Evolutionary conservation across 1,139 yeast genomes (phyloP).

Genomic region (Saccharomyces pastorianus): DNA sequence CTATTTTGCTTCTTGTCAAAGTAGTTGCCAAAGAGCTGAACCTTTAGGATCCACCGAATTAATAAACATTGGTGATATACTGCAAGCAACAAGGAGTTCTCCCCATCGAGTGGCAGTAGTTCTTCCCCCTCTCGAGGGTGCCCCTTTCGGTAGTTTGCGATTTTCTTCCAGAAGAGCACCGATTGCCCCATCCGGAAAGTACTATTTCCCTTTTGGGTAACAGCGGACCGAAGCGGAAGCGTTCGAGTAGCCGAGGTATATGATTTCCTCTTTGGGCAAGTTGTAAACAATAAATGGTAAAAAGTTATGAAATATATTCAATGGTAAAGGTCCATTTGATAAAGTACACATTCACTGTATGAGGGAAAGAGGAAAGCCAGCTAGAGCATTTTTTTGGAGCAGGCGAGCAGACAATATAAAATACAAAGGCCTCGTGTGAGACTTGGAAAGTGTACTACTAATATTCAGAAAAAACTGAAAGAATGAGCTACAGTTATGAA

Average conservation of each 20-base stretch:
- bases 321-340: not conserved
- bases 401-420: not conserved
- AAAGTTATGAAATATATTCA: not conserved
- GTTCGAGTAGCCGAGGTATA: not conserved
- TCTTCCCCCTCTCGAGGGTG: not conserved
- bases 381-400: not conserved
- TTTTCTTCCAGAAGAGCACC: not conserved
- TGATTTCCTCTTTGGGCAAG: not conserved
- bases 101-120: not conserved
- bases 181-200: not conserved
- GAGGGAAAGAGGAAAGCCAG: not conserved
- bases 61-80: not conserved
- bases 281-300: not conserved
- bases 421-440: not conserved
- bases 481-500: slow-evolving; percentile 23
- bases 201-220: not conserved
- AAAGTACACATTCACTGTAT: not conserved
- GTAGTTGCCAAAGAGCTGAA: not conserved
- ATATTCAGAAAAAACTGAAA: not conserved
- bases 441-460: not conserved
- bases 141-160: not conserved
- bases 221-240: not conserved
- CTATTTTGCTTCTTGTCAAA: not conserved
- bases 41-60: not conserved
- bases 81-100: not conserved